Conservation (phyloP, 176 grass and related monocot genomes). For the Oryza australiensis region DNA sequence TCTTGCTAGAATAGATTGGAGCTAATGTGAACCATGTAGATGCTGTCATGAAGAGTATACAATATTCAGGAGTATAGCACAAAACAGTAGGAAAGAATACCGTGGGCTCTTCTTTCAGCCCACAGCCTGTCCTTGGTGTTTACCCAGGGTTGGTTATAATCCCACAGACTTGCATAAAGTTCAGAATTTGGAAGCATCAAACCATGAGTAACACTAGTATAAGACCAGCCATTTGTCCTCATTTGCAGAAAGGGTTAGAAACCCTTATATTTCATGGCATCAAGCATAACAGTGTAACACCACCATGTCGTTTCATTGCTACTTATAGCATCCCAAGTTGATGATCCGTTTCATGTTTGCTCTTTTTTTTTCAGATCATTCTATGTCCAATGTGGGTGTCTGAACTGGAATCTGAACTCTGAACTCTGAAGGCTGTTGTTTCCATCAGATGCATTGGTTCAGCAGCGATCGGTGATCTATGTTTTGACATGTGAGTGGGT, state of each 20-base stretch:
- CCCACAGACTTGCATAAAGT: background rate
- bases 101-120: constrained; percentile 11
- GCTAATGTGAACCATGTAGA: background rate
- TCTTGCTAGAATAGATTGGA: background rate
- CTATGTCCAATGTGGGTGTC: background rate
- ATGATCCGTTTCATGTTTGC: background rate
- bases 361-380: background rate
- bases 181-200: background rate
- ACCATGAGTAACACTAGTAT: constrained; percentile 1
- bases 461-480: background rate
- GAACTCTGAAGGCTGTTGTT: background rate
- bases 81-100: background rate
- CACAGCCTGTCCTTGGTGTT: background rate
- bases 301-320: background rate
- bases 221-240: background rate
- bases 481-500: background rate
- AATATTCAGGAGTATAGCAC: background rate
- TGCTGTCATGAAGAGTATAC: background rate
- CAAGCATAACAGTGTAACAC: no score
- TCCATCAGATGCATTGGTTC: background rate
- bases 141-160: background rate
- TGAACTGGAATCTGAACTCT: background rate
- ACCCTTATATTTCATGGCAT: background rate
- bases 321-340: constrained; percentile 22
- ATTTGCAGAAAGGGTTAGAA: constrained; percentile 1